Evolutionary conservation across 352 stramenopile species (phyloP).

Genomic region (Phytophthora colocasiae): DNA sequence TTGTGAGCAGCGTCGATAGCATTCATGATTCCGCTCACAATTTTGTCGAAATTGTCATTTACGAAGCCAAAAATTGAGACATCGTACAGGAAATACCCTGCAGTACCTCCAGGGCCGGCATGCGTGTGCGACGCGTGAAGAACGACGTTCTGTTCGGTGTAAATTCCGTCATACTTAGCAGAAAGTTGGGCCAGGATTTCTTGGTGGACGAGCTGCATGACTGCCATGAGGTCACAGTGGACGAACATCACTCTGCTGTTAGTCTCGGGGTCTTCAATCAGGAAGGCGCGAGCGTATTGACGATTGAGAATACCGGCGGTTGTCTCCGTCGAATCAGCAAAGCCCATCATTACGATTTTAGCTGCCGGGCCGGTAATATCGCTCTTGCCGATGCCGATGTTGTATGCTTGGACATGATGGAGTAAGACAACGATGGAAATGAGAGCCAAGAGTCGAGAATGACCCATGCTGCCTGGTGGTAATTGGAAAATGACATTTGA

Average conservation of each 20-base stretch:
- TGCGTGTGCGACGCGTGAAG: conserved; percentile 87
- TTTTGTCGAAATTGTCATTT: conserved; percentile 65
- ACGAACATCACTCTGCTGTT: conserved; percentile 50
- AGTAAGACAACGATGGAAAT: background rate
- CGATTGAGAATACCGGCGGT: conserved; percentile 68
- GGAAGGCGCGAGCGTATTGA: conserved; percentile 68
- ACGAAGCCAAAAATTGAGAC: conserved; percentile 55
- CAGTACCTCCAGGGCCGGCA: conserved; percentile 70
- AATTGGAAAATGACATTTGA: too few species aligned
- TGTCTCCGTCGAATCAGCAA: conserved; percentile 47
- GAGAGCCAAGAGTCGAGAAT: background rate
- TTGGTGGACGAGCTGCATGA: conserved; percentile 66
- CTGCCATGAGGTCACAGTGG: conserved; percentile 50
- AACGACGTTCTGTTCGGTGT: conserved; percentile 70
- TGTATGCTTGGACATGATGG: conserved; percentile 26
- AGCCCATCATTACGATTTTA: conserved; percentile 75
- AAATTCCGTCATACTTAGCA: conserved; percentile 43
- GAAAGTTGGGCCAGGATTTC: conserved; percentile 55
- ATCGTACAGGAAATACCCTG: conserved; percentile 81
- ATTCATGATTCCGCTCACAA: conserved; percentile 68
- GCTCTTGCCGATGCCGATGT: conserved; percentile 63
- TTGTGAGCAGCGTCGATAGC: conserved; percentile 68
- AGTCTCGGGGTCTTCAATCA: conserved; percentile 52
- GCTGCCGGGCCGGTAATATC: conserved; percentile 70
- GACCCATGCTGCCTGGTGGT: too few species aligned